phyloP scores from a whole-genome alignment of 192 early-diverging fungal species.

The Entomortierella parvispora region DNA sequence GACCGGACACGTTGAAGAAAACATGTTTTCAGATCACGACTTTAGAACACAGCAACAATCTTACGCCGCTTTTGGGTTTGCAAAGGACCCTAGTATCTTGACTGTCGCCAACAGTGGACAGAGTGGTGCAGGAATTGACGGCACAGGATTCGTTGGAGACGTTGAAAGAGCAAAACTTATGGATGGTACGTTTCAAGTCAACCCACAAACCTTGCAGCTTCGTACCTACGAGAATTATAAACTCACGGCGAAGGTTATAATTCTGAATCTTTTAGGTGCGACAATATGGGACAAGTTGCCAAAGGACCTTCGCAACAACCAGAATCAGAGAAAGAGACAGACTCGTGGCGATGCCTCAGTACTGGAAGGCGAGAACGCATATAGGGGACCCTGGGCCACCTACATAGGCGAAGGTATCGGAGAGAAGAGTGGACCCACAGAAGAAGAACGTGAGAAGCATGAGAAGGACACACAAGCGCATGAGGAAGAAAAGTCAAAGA shows the following conservation, averaged over 20 bases:
- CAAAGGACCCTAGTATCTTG: constrained; percentile 78
- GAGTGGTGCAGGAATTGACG: constrained; percentile 57
- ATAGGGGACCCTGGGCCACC: constrained; percentile 94
- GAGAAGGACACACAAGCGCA: constrained; percentile 58
- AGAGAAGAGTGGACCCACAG: constrained; percentile 61
- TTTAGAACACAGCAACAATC: constrained; percentile 90
- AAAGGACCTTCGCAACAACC: constrained; percentile 50
- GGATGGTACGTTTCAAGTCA: constrained; percentile 57
- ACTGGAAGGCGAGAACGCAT: constrained; percentile 79
- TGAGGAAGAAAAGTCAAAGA: constrained; percentile 47
- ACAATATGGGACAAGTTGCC: constrained; percentile 54
- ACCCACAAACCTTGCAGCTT: too few species aligned
- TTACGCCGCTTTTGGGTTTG: constrained; percentile 82
- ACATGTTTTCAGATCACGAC: constrained; percentile 72
- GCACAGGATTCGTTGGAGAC: constrained; percentile 74
- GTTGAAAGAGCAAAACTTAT: constrained; percentile 59
- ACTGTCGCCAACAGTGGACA: constrained; percentile 45
- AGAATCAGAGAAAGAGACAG: constrained; percentile 72
- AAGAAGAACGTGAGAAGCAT: constrained; percentile 61
- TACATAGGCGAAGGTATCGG: constrained; percentile 87
- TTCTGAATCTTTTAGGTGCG: constrained; percentile 15
- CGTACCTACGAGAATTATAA: not conserved
- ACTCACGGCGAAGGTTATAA: too few species aligned
- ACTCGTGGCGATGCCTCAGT: constrained; percentile 78
- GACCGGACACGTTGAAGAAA: constrained; percentile 83